Conservation (phyloP, 768 basidiomycete species). For the Lentinula boryana region DNA sequence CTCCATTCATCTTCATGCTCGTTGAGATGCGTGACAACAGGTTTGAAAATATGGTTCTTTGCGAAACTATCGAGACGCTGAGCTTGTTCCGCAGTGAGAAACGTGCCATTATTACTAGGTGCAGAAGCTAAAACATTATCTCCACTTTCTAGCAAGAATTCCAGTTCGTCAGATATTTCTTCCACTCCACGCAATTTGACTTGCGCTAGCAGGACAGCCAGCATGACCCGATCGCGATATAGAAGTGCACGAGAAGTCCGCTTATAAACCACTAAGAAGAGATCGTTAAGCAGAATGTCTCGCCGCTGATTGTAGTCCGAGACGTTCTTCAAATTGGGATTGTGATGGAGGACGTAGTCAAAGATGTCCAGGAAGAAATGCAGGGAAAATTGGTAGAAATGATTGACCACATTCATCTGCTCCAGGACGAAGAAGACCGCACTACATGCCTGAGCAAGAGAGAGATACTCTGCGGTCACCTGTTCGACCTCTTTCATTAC, state of each 20-base stretch:
- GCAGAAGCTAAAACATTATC: slow-evolving; percentile 46
- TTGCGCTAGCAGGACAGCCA: slow-evolving; percentile 86
- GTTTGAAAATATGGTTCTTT: slow-evolving; percentile 71
- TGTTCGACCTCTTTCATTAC: slow-evolving; percentile 96
- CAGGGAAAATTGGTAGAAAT: slow-evolving; percentile 98
- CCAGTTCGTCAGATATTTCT: slow-evolving; percentile 79
- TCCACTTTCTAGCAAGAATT: slow-evolving; percentile 88
- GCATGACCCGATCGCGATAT: slow-evolving; percentile 85
- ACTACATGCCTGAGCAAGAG: slow-evolving; percentile 93
- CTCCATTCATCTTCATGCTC: slow-evolving; percentile 66
- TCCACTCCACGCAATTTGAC: slow-evolving; percentile 78
- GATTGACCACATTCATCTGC: slow-evolving; percentile 88
- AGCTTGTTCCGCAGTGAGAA: slow-evolving; percentile 64
- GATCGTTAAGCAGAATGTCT: slow-evolving; percentile 75
- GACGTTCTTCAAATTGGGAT: slow-evolving; percentile 81
- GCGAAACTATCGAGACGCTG: slow-evolving; percentile 66
- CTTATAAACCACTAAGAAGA: slow-evolving; percentile 85
- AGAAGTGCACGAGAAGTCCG: slow-evolving; percentile 88
- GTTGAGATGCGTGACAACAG: slow-evolving; percentile 56
- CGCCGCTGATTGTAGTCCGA: slow-evolving; percentile 69
- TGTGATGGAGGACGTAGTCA: slow-evolving; percentile 88
- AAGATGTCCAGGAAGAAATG: slow-evolving; percentile 98
- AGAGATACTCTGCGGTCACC: slow-evolving; percentile 91
- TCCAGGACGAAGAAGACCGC: slow-evolving; percentile 96
- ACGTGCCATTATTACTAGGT: slow-evolving; percentile 29